Percentiles rank a stretch among this genome's conserved stretches.
Evolutionary conservation across 75 land plant species (phyloP).

Genomic region (Picea sitchensis): DNA sequence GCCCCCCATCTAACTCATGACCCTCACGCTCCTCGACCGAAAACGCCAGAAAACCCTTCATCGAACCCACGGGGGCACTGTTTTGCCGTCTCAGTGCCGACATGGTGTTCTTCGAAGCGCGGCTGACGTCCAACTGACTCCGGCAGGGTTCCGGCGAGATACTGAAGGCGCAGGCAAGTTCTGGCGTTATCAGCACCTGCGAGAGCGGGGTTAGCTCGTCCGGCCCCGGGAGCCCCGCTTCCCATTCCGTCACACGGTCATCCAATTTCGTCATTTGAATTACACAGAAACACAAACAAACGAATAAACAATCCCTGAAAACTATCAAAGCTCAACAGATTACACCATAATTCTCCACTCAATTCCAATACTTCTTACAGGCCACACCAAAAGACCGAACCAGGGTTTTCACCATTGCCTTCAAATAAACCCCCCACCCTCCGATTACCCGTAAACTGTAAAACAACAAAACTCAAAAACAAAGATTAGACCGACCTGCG

Average conservation of each 20-base stretch:
- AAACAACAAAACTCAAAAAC: no score
- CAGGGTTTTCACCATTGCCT: no score
- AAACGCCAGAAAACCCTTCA: neutral
- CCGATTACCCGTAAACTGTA: no score
- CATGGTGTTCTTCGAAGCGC: conserved; percentile 49
- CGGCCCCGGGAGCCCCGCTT: conserved; percentile 50
- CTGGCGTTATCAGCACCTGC: conserved; percentile 63
- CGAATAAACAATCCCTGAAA: no score
- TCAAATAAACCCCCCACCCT: no score
- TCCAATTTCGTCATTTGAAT: neutral
- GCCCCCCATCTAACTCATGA: neutral
- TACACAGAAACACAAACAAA: no score
- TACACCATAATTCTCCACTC: no score
- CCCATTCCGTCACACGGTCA: conserved; percentile 60
- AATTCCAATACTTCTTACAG: no score
- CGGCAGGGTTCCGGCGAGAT: conserved; percentile 51
- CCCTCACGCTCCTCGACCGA: neutral
- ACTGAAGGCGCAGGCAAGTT: conserved; percentile 75
- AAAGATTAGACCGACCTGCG: no score
- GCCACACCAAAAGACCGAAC: no score
- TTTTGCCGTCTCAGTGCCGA: conserved; percentile 18
- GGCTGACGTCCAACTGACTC: conserved; percentile 45
- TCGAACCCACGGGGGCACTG: conserved; percentile 13
- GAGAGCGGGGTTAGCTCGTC: conserved; percentile 76
- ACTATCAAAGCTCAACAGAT: no score